Evolutionary conservation across 2,329 filamentous ascomycete species (phyloP), one percentile per base, ranked within the genome.

Genomic region (Westerdykella aurantiaca): DNA sequence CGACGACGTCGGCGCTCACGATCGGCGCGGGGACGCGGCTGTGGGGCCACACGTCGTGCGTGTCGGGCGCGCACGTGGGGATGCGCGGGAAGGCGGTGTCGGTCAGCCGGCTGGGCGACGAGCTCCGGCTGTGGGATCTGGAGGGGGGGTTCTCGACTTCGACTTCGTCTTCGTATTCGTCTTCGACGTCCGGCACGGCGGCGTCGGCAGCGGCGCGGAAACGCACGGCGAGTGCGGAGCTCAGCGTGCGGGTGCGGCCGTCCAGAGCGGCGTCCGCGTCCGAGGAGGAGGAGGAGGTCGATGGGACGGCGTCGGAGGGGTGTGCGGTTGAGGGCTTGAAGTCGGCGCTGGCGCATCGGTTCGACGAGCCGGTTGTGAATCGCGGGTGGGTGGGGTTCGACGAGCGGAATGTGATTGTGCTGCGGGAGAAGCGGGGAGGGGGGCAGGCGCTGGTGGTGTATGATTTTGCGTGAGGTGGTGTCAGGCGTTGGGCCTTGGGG

Each of bases 31-130:
- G 86, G 1, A 83, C 82, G 50, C 78, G 88, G 22, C 78, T 96
- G 5, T 95, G 88, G 86, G 90, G 90, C 6, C 90, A 95, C 61
- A 95, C 90, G 0, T 94, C 89, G 1, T 87, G 86, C 3, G 88
- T 96, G 29, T 88, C 86, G 39, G 84, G 87, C 25, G 88, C 87
- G 6, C 84, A 94, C 57, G 87, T 95, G 43, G 90, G 86, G 14
- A 80, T 85, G 37, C 80, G 86, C 31, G 89, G 89, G 14, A 94
- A 90, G 66, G 90, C 89, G 0, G 86, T 96, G 4, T 94, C 88
- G n/a, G 84, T 95, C 40, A 93, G 86, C 67, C 77, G 77, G 16
- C 75, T 81, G n/a, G 89, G 88, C 22, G 82, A 76, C 35, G 74
- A 77, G 48, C 56, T 78, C 9, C 80, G 89, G 6, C 81, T 95